Evolutionary conservation across 441 rosid genomes (phyloP).

Genomic region (Melastoma candidum): DNA sequence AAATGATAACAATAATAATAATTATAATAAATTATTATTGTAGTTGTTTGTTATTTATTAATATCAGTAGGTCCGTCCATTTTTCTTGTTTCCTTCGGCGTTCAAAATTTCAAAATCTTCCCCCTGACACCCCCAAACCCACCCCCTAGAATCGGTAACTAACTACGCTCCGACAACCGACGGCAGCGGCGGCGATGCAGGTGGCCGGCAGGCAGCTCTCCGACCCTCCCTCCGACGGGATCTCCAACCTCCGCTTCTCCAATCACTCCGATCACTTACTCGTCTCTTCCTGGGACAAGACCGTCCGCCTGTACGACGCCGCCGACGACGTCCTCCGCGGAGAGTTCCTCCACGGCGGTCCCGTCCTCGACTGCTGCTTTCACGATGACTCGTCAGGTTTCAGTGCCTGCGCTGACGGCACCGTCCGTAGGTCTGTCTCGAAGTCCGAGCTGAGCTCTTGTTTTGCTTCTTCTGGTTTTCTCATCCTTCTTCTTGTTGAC

Average conservation of each 20-base stretch:
- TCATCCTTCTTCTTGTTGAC: slow-evolving; percentile 14
- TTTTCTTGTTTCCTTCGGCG: no score
- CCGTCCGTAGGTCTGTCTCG: slow-evolving; percentile 58
- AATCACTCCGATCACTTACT: slow-evolving; percentile 93
- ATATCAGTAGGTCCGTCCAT: no score
- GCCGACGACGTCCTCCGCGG: slow-evolving; percentile 65
- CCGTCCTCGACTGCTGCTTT: slow-evolving; percentile 96
- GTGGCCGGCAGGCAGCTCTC: slow-evolving; percentile 72
- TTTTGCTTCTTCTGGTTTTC: slow-evolving; percentile 6
- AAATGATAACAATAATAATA: no score
- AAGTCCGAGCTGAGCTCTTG: not conserved
- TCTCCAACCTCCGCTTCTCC: slow-evolving; percentile 91
- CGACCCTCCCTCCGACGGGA: slow-evolving; percentile 78
- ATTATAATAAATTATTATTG: no score
- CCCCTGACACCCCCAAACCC: slow-evolving; percentile 13
- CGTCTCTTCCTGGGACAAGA: slow-evolving; percentile 98
- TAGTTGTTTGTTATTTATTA: no score
- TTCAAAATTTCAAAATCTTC: no score
- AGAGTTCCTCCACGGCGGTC: slow-evolving; percentile 85
- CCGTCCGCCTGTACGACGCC: slow-evolving; percentile 79
- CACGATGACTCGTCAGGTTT: slow-evolving; percentile 97
- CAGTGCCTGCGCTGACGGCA: slow-evolving; percentile 65
- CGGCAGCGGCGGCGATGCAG: slow-evolving; percentile 32
- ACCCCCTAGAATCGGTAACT: slow-evolving; percentile 6
- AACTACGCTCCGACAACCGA: slow-evolving; percentile 1